A percentile compares a stretch with the other conserved stretches of the same genome.
Conservation (phyloP, 768 basidiomycete species). For the Tricholoma hemisulphureum region DNA sequence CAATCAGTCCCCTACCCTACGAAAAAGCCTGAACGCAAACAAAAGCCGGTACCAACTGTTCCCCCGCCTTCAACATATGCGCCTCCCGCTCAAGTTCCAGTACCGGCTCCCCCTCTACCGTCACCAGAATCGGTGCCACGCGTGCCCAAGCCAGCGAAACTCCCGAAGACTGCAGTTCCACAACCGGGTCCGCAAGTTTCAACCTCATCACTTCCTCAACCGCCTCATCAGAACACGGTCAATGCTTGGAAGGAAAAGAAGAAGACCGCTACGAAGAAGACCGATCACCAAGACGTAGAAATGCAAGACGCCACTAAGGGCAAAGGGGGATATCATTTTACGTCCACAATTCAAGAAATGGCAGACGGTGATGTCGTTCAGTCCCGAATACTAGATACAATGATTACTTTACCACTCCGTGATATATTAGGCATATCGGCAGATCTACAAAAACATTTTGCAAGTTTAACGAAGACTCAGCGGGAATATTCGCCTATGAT, state of each 20-base stretch:
- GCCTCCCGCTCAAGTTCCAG: too few species aligned
- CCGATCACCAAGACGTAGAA: too few species aligned
- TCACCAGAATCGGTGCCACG: too few species aligned
- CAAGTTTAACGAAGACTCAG: neutral
- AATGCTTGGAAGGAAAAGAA: neutral
- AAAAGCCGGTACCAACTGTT: neutral
- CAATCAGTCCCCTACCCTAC: neutral
- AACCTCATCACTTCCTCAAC: neutral
- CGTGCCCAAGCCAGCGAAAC: too few species aligned
- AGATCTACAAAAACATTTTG: slow-evolving; percentile 5
- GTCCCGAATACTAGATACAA: neutral
- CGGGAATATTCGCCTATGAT: slow-evolving; percentile 1
- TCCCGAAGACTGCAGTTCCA: too few species aligned
- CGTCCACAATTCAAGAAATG: slow-evolving; percentile 6
- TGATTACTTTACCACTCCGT: slow-evolving; percentile 1
- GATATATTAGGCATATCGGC: slow-evolving; percentile 1
- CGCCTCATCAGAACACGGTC: neutral
- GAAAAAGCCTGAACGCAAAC: neutral
- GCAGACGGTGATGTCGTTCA: neutral
- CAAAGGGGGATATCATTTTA: too few species aligned
- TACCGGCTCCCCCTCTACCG: too few species aligned
- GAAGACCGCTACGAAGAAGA: too few species aligned
- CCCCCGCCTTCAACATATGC: too few species aligned
- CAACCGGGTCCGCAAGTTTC: neutral
- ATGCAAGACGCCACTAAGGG: too few species aligned